phyloP scores from a whole-genome alignment of 2,329 filamentous ascomycete species.

The Stemphylium lycopersici region DNA sequence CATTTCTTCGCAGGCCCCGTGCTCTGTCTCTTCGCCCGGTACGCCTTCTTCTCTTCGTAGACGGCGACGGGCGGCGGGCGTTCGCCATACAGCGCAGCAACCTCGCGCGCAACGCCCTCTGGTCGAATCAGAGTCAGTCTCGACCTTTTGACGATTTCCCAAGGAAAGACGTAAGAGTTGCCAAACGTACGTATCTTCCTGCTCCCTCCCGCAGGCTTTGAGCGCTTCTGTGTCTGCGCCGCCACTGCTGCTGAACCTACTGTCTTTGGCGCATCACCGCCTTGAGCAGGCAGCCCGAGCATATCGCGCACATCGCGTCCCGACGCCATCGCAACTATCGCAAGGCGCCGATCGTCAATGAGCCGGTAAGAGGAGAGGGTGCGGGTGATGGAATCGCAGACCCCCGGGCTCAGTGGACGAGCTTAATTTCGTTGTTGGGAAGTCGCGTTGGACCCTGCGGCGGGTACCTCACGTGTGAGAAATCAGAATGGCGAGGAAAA shows the following conservation, averaged over 20 bases:
- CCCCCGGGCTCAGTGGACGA: constrained; percentile 32
- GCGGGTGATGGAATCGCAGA: constrained; percentile 33
- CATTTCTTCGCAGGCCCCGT: constrained; percentile 50
- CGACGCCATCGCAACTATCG: constrained; percentile 42
- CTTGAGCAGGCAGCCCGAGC: constrained; percentile 72
- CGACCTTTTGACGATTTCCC: constrained; percentile 26
- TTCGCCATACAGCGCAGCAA: constrained; percentile 50
- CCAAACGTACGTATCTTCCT: constrained; percentile 60
- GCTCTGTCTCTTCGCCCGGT: constrained; percentile 47
- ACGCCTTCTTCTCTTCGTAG: constrained; percentile 50
- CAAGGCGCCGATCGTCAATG: constrained; percentile 26
- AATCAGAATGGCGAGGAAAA: constrained; percentile 6
- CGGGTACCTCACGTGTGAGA: constrained; percentile 18
- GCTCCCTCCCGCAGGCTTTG: constrained; percentile 63
- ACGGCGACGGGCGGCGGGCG: constrained; percentile 50
- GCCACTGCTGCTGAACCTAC: constrained; percentile 27
- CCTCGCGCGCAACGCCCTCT: constrained; percentile 51
- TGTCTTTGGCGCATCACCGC: constrained; percentile 50
- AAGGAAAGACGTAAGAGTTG: constrained; percentile 19
- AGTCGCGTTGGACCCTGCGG: constrained; percentile 18
- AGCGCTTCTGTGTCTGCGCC: constrained; percentile 70
- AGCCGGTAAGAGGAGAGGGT: constrained; percentile 21
- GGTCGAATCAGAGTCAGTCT: constrained; percentile 28
- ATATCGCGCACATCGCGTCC: constrained; percentile 80
- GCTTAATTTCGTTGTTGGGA: constrained; percentile 22